Conservation (phyloP, 768 basidiomycete species). For the Serendipita sp. region DNA sequence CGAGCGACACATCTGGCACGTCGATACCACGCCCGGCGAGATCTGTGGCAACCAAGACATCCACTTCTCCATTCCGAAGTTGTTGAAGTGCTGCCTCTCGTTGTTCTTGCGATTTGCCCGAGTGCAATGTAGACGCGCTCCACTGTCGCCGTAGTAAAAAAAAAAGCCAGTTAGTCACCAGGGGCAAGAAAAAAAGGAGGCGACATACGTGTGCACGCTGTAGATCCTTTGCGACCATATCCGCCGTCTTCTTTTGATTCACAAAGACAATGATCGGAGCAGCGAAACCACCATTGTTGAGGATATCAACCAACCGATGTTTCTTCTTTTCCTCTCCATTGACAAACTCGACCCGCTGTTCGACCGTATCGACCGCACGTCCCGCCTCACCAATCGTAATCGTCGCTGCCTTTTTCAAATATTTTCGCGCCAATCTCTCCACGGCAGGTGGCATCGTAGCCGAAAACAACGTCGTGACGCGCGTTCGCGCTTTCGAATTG, state of each 20-base stretch:
- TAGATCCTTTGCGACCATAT: slow-evolving; percentile 92
- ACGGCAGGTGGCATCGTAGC: slow-evolving; percentile 99
- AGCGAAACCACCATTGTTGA: slow-evolving; percentile 67
- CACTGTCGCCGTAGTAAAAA: slow-evolving; percentile 33
- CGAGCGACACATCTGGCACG: slow-evolving; percentile 88
- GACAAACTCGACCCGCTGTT: slow-evolving; percentile 90
- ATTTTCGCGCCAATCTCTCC: slow-evolving; percentile 86
- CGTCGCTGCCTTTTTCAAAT: slow-evolving; percentile 78
- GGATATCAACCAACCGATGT: slow-evolving; percentile 78
- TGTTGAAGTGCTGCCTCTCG: slow-evolving; percentile 83
- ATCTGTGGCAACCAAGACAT: slow-evolving; percentile 92
- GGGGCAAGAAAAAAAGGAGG: not conserved
- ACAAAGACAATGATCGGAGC: slow-evolving; percentile 98
- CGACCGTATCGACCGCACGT: slow-evolving; percentile 94
- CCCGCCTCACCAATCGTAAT: slow-evolving; percentile 98
- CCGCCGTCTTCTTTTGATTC: slow-evolving; percentile 98
- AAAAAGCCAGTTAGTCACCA: slow-evolving; percentile 7
- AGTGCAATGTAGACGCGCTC: slow-evolving; percentile 83
- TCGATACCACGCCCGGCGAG: slow-evolving; percentile 98
- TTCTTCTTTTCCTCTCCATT: slow-evolving; percentile 92
- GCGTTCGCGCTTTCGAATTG: slow-evolving; percentile 52
- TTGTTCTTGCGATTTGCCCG: slow-evolving; percentile 95
- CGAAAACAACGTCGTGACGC: slow-evolving; percentile 93
- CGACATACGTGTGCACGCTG: slow-evolving; percentile 66
- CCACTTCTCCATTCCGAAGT: slow-evolving; percentile 68